Evolutionary conservation across 306 rosid genomes (phyloP).

Genomic region (Lathyrus aphaca): DNA sequence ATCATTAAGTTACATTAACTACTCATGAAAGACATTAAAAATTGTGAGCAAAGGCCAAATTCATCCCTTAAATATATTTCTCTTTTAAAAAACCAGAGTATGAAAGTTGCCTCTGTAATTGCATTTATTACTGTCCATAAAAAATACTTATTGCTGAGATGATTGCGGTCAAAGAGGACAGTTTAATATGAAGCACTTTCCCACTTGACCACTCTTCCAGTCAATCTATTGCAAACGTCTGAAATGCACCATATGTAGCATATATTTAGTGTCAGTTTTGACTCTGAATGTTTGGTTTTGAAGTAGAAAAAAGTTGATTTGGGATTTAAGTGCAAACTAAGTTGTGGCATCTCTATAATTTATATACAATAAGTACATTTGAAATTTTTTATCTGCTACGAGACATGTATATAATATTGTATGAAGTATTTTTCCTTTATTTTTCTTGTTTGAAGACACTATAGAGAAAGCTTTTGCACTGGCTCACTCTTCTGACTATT

Average conservation of each 20-base stretch:
- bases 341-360: not conserved
- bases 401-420: not conserved
- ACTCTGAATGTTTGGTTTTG: not conserved
- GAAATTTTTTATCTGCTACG: conserved; percentile 5
- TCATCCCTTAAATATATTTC: not conserved
- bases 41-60: conserved; percentile 14
- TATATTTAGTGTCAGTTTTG: conserved; percentile 2
- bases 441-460: not conserved
- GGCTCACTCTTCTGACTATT: not conserved
- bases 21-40: conserved; percentile 9
- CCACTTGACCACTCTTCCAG: not conserved
- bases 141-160: not conserved
- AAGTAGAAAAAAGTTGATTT: not conserved
- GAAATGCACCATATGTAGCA: not conserved
- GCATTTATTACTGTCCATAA: not conserved
- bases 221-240: conserved; percentile 20
- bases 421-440: conserved; percentile 29
- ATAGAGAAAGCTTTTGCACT: conserved; percentile 3
- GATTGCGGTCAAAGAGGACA: not conserved
- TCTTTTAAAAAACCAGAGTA: not conserved
- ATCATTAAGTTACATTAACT: conserved; percentile 18
- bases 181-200: not conserved
- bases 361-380: not conserved
- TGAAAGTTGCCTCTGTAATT: not conserved
- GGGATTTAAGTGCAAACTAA: conserved; percentile 20